These are phyloP conservation scores for Phytophthora tubulina DNA, from an alignment of 352 stramenopile species.

Conservation along the genomic window DNA sequence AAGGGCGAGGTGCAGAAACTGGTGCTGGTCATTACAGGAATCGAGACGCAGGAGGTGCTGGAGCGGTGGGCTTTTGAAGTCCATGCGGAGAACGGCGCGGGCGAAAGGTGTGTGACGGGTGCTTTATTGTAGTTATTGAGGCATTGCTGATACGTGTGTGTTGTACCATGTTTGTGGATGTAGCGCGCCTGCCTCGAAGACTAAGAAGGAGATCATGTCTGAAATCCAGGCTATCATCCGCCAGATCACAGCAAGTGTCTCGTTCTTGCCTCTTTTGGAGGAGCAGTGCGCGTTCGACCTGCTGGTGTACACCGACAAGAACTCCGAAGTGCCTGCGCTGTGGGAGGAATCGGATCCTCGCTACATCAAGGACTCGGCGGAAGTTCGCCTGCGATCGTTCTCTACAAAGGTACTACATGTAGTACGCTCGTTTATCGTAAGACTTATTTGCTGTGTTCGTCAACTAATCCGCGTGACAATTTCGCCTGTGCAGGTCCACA, in stretches of 20 bases:
- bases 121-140: background rate
- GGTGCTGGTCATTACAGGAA: conserved; percentile 98
- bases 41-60: conserved; percentile 97
- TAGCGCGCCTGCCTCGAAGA: conserved; percentile 61
- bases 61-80: conserved; percentile 99
- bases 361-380: conserved; percentile 97
- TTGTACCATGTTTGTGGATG: conserved; percentile 7
- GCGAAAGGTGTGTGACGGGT: conserved; percentile 43
- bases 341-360: conserved; percentile 99
- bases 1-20: conserved; percentile 97
- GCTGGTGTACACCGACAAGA: conserved; percentile 98
- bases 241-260: conserved; percentile 99
- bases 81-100: conserved; percentile 66
- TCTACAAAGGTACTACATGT: conserved; percentile 92
- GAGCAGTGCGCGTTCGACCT: conserved; percentile 99
- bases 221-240: conserved; percentile 99
- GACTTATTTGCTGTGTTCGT: conserved; percentile 24
- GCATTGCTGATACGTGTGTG: conserved; percentile 2
- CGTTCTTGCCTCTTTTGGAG: conserved; percentile 98
- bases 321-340: conserved; percentile 94
- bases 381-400: conserved; percentile 99
- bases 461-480: conserved; percentile 26
- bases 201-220: conserved; percentile 95
- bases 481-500: conserved; percentile 91
- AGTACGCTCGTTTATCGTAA: background rate